Evolutionary conservation across 805 yeast species (phyloP).

Genomic region (Hanseniaspora thailandica): DNA sequence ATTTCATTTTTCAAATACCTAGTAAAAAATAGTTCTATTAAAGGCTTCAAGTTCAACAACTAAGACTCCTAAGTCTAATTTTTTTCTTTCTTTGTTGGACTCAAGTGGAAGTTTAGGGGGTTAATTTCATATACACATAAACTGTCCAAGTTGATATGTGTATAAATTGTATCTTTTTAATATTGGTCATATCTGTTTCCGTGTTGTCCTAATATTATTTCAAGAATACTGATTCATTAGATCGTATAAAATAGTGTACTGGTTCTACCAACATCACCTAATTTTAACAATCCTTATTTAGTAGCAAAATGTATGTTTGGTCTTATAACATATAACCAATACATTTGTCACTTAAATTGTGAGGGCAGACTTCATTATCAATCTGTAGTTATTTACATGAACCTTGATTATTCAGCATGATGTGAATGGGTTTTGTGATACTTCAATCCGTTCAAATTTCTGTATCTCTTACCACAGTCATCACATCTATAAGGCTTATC

Average conservation of each 20-base stretch:
- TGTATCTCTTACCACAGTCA: slow-evolving; percentile 94
- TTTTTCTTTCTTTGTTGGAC: not conserved
- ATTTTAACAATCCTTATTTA: no score
- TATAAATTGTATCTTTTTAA: not conserved
- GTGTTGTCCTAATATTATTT: no score
- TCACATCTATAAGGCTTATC: slow-evolving; percentile 98
- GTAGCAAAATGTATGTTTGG: no score
- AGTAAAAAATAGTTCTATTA: no score
- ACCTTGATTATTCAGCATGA: slow-evolving; percentile 26
- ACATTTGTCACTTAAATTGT: no score
- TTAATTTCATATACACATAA: not conserved
- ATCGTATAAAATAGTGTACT: not conserved
- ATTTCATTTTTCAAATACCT: no score
- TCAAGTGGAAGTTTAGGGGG: not conserved
- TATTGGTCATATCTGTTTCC: not conserved
- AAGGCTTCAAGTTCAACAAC: not conserved
- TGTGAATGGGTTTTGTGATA: slow-evolving; percentile 98
- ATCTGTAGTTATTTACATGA: not conserved
- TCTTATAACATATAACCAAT: no score
- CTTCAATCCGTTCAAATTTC: slow-evolving; percentile 88
- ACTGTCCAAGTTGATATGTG: not conserved
- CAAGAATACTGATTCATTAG: no score
- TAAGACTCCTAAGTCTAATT: not conserved
- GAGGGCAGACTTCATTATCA: no score
- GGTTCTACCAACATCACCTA: not conserved